Evolutionary conservation across 306 rosid genomes (phyloP).

Genomic region (Casuarina cunninghamiana): DNA sequence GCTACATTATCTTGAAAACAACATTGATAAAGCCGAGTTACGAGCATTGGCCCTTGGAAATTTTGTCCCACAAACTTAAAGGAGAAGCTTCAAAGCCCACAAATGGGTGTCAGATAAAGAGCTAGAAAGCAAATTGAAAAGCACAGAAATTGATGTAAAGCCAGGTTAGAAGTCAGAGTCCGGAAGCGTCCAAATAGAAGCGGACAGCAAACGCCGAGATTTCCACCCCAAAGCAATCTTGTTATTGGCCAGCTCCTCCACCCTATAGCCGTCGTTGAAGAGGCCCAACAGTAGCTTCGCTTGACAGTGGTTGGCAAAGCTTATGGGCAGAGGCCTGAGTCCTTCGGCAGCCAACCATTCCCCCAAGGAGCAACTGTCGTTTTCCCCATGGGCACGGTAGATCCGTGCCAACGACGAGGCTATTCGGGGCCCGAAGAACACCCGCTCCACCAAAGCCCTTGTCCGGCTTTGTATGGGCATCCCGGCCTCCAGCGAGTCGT

Average conservation of each 20-base stretch:
- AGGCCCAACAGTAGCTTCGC: slow-evolving; percentile 69
- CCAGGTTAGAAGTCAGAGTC: slow-evolving; percentile 18
- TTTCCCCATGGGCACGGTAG: slow-evolving; percentile 29
- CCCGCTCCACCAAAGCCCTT: slow-evolving; percentile 69
- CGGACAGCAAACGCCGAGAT: slow-evolving; percentile 69
- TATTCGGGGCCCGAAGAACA: slow-evolving; percentile 73
- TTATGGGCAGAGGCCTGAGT: slow-evolving; percentile 40
- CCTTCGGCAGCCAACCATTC: slow-evolving; percentile 61
- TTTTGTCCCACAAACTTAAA: too few species aligned
- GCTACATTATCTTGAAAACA: background rate
- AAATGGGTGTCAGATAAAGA: background rate
- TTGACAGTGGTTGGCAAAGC: slow-evolving; percentile 77
- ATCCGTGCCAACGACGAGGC: slow-evolving; percentile 54
- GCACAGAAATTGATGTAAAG: too few species aligned
- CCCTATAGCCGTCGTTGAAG: slow-evolving; percentile 78
- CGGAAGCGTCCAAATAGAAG: slow-evolving; percentile 63
- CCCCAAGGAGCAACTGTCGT: slow-evolving; percentile 50
- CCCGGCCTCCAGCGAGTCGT: slow-evolving; percentile 77
- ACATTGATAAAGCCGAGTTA: background rate
- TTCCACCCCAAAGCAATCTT: slow-evolving; percentile 76
- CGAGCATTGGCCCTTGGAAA: too few species aligned
- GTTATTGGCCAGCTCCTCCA: slow-evolving; percentile 52
- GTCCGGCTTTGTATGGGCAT: slow-evolving; percentile 71
- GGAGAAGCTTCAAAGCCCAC: background rate
- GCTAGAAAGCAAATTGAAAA: background rate